phyloP scores from a whole-genome alignment of 495 filamentous ascomycete species.

The Durotheca rogersii region DNA sequence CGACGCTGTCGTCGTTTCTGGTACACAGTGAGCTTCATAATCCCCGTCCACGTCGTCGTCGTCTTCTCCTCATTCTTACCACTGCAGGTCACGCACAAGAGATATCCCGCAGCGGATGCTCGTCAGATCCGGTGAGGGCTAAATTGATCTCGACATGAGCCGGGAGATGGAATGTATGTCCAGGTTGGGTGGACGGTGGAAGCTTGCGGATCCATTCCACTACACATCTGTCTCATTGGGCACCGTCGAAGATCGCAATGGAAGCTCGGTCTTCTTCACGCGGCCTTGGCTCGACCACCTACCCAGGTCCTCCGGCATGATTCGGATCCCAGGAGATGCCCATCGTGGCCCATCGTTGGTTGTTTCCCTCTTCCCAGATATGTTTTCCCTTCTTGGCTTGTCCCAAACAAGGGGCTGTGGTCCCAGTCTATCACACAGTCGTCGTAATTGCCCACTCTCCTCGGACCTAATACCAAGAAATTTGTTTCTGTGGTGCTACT shows the following conservation, averaged over 20 bases:
- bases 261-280: constrained; percentile 18
- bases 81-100: too few relatives aligned
- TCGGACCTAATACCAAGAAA: constrained; percentile 13
- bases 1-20: constrained; percentile 15
- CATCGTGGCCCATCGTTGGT: constrained; percentile 12
- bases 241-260: constrained; percentile 32
- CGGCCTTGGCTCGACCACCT: constrained; percentile 12
- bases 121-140: background rate
- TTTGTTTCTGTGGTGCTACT: constrained; percentile 16
- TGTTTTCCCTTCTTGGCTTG: constrained; percentile 28
- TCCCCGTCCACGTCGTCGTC: too few relatives aligned
- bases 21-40: constrained; percentile 5
- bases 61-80: too few relatives aligned
- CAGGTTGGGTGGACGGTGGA: constrained; percentile 4
- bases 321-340: constrained; percentile 16
- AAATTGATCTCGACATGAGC: background rate
- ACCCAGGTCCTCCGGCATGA: constrained; percentile 22
- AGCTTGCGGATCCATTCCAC: constrained; percentile 17
- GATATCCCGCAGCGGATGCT: too few relatives aligned
- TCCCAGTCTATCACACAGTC: constrained; percentile 25
- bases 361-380: constrained; percentile 29
- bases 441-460: constrained; percentile 24
- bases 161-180: background rate
- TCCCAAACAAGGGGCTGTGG: constrained; percentile 18
- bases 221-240: constrained; percentile 17